phyloP scores from a whole-genome alignment of 352 stramenopile genomes.

The Pythium scleroteichum region DNA sequence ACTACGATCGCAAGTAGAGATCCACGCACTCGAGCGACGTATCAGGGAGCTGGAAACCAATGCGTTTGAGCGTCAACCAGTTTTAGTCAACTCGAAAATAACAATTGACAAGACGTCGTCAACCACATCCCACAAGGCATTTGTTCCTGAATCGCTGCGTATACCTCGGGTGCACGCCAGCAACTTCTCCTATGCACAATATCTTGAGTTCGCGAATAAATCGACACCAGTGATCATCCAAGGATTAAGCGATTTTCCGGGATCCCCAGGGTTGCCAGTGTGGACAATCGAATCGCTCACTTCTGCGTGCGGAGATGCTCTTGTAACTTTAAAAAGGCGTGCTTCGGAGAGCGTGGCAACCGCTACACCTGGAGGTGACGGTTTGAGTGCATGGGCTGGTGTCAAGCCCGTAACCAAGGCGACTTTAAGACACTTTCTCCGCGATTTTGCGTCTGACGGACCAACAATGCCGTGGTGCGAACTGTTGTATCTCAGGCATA shows the following conservation, averaged over 20 bases:
- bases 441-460: slow-evolving; percentile 12
- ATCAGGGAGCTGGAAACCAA: slow-evolving; percentile 15
- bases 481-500: background rate
- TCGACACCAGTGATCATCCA: slow-evolving; percentile 41
- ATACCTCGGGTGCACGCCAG: slow-evolving; percentile 18
- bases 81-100: background rate
- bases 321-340: slow-evolving; percentile 24
- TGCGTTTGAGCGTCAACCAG: no score
- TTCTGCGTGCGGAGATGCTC: slow-evolving; percentile 18
- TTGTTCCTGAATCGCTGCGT: slow-evolving; percentile 1
- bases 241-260: slow-evolving; percentile 13
- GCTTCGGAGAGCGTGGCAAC: background rate
- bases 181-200: slow-evolving; percentile 30
- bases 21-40: slow-evolving; percentile 11
- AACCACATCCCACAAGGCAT: background rate
- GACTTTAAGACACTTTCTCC: slow-evolving; percentile 17
- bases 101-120: no score
- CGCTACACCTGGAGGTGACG: background rate
- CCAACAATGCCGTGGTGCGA: slow-evolving; percentile 1
- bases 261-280: slow-evolving; percentile 27
- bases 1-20: background rate
- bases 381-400: slow-evolving; percentile 21
- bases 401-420: slow-evolving; percentile 17
- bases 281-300: slow-evolving; percentile 27
- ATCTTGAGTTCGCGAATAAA: slow-evolving; percentile 19